Percentiles rank a stretch among this genome's conserved stretches.
Evolutionary conservation across 495 filamentous ascomycete genomes (phyloP).

Genomic region (Penicillium ochrochloron): DNA sequence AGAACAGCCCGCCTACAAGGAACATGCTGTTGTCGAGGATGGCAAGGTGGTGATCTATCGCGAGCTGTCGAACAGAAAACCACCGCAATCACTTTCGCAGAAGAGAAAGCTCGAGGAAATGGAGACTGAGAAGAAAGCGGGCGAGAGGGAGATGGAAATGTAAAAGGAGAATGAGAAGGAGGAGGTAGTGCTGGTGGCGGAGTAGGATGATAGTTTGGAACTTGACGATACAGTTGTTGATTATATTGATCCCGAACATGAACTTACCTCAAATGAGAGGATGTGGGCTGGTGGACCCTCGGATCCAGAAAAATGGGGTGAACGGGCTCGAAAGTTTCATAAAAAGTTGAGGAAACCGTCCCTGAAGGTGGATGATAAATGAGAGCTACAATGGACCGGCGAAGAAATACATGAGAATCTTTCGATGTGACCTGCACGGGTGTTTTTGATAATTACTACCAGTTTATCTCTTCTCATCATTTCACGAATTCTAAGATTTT

Average conservation of each 20-base stretch:
- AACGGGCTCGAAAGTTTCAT: neutral
- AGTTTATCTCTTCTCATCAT: neutral
- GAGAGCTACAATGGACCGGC: neutral
- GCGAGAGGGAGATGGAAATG: too few relatives aligned
- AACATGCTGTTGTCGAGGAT: constrained; percentile 9
- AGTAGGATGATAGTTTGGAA: neutral
- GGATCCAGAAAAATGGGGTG: neutral
- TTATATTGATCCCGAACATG: neutral
- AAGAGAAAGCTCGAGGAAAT: neutral
- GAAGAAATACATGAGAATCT: neutral
- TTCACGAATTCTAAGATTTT: neutral
- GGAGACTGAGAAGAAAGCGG: neutral
- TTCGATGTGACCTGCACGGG: neutral
- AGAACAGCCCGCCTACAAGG: neutral
- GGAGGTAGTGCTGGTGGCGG: too few relatives aligned
- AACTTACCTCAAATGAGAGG: too few relatives aligned
- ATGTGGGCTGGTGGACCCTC: neutral
- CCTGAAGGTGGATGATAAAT: neutral
- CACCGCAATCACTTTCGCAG: neutral
- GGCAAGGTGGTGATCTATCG: constrained; percentile 4
- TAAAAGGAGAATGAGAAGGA: neutral
- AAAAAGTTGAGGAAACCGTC: neutral
- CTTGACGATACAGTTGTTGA: neutral
- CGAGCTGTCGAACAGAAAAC: neutral
- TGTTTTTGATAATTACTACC: neutral